Conservation (phyloP, 805 yeast species). For the Komagataella pastoris region DNA sequence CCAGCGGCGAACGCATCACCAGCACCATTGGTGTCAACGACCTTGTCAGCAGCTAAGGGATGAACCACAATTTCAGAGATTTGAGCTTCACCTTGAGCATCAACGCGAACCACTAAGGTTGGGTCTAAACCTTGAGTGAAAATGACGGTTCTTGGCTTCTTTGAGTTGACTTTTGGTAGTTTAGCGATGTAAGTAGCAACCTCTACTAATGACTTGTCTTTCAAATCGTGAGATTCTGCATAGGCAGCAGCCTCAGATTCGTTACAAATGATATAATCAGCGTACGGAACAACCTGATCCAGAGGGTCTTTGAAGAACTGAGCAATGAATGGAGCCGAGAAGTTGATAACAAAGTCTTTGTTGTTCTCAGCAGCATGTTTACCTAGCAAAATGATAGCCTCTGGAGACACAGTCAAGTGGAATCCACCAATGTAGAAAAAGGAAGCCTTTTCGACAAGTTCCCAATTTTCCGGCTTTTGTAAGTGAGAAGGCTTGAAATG, state of each 20-base stretch:
- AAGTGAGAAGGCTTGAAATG: slow-evolving; percentile 86
- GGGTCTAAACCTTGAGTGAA: slow-evolving; percentile 95
- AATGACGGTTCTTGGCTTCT: slow-evolving; percentile 70
- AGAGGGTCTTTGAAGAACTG: slow-evolving; percentile 90
- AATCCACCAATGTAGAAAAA: slow-evolving; percentile 95
- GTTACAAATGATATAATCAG: slow-evolving; percentile 87
- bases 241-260: slow-evolving; percentile 95
- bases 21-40: slow-evolving; percentile 95
- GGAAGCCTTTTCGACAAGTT: slow-evolving; percentile 64
- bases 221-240: slow-evolving; percentile 71
- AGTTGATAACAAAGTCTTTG: slow-evolving; percentile 71
- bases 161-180: slow-evolving; percentile 58
- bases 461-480: slow-evolving; percentile 84
- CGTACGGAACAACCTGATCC: slow-evolving; percentile 69
- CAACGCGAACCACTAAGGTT: slow-evolving; percentile 56
- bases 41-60: slow-evolving; percentile 48
- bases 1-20: slow-evolving; percentile 99
- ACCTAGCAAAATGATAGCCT: slow-evolving; percentile 80
- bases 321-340: slow-evolving; percentile 94
- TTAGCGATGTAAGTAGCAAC: slow-evolving; percentile 77
- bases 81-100: slow-evolving; percentile 32
- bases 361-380: slow-evolving; percentile 62
- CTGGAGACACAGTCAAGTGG: slow-evolving; percentile 97
- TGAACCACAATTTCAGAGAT: slow-evolving; percentile 53
- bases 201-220: slow-evolving; percentile 39